Evolutionary conservation across 768 basidiomycete genomes (phyloP).

Genomic region (Phlebiopsis gigantea): DNA sequence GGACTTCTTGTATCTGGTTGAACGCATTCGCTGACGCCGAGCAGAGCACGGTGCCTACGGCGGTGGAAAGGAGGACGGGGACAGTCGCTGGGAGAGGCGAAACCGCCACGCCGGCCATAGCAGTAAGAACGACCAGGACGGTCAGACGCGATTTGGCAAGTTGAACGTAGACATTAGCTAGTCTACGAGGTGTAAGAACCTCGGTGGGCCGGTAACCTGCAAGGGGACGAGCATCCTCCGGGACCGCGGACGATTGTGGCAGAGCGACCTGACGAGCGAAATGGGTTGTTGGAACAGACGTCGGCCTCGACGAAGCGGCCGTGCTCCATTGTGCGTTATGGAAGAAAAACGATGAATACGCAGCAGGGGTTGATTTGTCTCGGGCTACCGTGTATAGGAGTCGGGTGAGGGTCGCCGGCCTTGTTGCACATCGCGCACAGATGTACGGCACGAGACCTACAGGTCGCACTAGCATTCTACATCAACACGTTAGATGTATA

Average conservation of each 20-base stretch:
- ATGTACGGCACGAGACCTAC: neutral
- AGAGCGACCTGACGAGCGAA: constrained; percentile 5
- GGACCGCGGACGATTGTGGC: constrained; percentile 15
- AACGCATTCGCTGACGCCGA: constrained; percentile 91
- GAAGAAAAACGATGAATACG: constrained; percentile 57
- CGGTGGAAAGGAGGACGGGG: constrained; percentile 80
- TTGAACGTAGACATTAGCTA: constrained; percentile 68
- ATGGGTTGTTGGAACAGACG: constrained; percentile 15
- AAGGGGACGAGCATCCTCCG: constrained; percentile 15
- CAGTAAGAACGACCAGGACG: constrained; percentile 77
- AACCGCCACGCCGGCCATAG: constrained; percentile 89
- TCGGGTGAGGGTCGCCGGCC: neutral
- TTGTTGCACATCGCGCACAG: constrained; percentile 1
- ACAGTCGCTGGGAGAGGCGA: constrained; percentile 84
- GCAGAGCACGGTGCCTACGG: constrained; percentile 85
- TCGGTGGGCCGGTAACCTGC: constrained; percentile 20
- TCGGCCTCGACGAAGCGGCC: neutral
- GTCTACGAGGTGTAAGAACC: constrained; percentile 42
- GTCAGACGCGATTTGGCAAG: constrained; percentile 85
- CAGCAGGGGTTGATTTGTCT: constrained; percentile 11
- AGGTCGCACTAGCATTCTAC: neutral
- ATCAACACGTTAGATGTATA: neutral
- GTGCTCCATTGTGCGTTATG: constrained; percentile 52
- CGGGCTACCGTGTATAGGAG: constrained; percentile 14
- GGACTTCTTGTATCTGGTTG: constrained; percentile 93